Evolutionary conservation across 78 protist species (phyloP).

Genomic region (Dictyostelium citrinum): DNA sequence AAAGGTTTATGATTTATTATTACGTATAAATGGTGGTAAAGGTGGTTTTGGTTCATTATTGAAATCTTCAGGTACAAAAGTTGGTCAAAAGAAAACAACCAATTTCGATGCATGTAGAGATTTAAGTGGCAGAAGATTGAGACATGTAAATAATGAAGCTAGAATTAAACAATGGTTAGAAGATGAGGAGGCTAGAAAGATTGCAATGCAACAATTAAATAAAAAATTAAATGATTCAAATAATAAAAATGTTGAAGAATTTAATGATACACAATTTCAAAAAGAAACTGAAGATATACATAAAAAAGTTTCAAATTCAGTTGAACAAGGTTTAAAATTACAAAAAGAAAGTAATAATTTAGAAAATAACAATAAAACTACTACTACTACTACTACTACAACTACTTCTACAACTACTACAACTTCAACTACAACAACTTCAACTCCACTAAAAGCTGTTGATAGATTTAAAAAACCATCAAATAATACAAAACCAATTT

Average conservation of each 20-base stretch:
- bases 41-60: slow-evolving; percentile 88
- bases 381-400: slow-evolving; percentile 24
- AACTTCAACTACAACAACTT: neutral
- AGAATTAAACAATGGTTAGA: slow-evolving; percentile 66
- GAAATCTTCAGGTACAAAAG: slow-evolving; percentile 31
- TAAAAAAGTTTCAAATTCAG: slow-evolving; percentile 33
- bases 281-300: slow-evolving; percentile 41
- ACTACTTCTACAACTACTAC: slow-evolving; percentile 26
- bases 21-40: slow-evolving; percentile 80
- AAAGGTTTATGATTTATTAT: slow-evolving; percentile 33
- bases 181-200: slow-evolving; percentile 16
- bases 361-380: neutral
- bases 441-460: neutral
- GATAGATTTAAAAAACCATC: neutral
- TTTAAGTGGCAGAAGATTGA: slow-evolving; percentile 80
- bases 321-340: slow-evolving; percentile 49
- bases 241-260: neutral
- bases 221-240: neutral
- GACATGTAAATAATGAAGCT: slow-evolving; percentile 77
- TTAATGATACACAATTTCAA: slow-evolving; percentile 28
- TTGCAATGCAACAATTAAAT: slow-evolving; percentile 3
- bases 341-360: neutral
- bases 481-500: neutral
- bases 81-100: slow-evolving; percentile 84
- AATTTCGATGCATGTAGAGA: slow-evolving; percentile 88